phyloP scores from a whole-genome alignment of 139 green algal species.

The Chloropicon primus region DNA sequence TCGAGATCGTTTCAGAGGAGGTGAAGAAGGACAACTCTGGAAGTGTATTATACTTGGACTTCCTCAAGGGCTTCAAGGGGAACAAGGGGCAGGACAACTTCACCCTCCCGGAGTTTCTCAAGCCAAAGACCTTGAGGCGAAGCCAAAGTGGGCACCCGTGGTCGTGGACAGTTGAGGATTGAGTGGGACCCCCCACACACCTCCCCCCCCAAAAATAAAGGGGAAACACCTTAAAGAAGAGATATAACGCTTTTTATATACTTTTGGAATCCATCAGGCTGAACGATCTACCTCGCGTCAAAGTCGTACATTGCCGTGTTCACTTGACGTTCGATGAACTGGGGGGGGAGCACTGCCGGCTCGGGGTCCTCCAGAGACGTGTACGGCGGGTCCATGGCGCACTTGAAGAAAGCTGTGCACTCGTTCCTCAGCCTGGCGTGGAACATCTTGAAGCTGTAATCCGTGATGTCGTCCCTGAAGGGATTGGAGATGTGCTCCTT shows the following conservation, averaged over 20 bases:
- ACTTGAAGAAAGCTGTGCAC: conserved; percentile 1
- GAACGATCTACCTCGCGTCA: neutral
- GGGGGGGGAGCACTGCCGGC: neutral
- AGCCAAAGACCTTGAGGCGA: conserved; percentile 12
- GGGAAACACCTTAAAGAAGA: too few relatives aligned
- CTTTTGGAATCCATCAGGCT: too few relatives aligned
- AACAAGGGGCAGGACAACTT: neutral
- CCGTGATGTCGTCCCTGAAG: conserved; percentile 3
- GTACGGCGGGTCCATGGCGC: neutral
- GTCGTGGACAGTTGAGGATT: conserved; percentile 4
- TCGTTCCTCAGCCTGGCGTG: neutral
- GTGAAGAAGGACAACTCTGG: conserved; percentile 5
- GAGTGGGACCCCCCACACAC: too few relatives aligned
- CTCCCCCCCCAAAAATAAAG: too few relatives aligned
- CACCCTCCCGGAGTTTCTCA: conserved; percentile 18
- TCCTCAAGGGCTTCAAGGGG: conserved; percentile 8
- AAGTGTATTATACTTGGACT: conserved; percentile 8
- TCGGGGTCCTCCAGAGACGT: neutral
- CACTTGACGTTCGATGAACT: neutral
- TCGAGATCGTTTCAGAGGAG: neutral
- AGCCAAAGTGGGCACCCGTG: conserved; percentile 3
- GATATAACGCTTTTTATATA: too few relatives aligned
- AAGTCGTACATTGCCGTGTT: neutral
- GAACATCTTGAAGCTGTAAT: conserved; percentile 3
- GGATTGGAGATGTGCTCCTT: conserved; percentile 7